phyloP scores from a whole-genome alignment of 2,329 filamentous ascomycete genomes.

The Ophiostoma sp. region DNA sequence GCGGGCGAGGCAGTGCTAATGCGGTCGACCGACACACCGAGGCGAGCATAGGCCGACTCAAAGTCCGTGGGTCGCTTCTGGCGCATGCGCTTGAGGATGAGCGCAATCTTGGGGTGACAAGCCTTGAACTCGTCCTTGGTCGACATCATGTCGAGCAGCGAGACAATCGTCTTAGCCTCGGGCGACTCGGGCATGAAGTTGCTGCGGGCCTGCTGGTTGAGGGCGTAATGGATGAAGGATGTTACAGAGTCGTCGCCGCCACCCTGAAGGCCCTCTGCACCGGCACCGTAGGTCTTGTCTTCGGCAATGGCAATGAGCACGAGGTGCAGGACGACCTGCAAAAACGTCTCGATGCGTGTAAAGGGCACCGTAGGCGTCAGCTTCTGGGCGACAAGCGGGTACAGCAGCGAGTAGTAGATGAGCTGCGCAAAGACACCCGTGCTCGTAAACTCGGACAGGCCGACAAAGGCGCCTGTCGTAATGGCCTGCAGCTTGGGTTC shows the following conservation, averaged over 20 bases:
- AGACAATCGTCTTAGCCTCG: slow-evolving; percentile 61
- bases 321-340: slow-evolving; percentile 88
- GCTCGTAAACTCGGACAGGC: slow-evolving; percentile 75
- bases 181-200: slow-evolving; percentile 56
- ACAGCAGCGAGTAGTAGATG: slow-evolving; percentile 83
- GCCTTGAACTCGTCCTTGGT: slow-evolving; percentile 74
- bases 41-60: slow-evolving; percentile 62
- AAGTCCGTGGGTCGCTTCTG: slow-evolving; percentile 77
- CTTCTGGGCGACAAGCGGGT: slow-evolving; percentile 68
- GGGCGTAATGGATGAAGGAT: slow-evolving; percentile 73
- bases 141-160: slow-evolving; percentile 62
- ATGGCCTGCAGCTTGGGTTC: slow-evolving; percentile 82
- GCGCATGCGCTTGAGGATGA: slow-evolving; percentile 81
- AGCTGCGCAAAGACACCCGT: slow-evolving; percentile 87
- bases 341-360: slow-evolving; percentile 84
- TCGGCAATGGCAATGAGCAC: slow-evolving; percentile 83
- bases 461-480: slow-evolving; percentile 71
- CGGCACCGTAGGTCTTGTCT: slow-evolving; percentile 58
- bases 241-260: slow-evolving; percentile 29
- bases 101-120: slow-evolving; percentile 78
- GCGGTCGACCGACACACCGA: slow-evolving; percentile 71
- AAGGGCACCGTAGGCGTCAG: slow-evolving; percentile 73
- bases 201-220: slow-evolving; percentile 63
- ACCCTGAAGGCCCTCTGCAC: not conserved
- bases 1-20: slow-evolving; percentile 83